These are phyloP conservation scores for Fusarium aywerte DNA, from an alignment of 2,329 filamentous ascomycete species.

Conservation along the genomic window DNA sequence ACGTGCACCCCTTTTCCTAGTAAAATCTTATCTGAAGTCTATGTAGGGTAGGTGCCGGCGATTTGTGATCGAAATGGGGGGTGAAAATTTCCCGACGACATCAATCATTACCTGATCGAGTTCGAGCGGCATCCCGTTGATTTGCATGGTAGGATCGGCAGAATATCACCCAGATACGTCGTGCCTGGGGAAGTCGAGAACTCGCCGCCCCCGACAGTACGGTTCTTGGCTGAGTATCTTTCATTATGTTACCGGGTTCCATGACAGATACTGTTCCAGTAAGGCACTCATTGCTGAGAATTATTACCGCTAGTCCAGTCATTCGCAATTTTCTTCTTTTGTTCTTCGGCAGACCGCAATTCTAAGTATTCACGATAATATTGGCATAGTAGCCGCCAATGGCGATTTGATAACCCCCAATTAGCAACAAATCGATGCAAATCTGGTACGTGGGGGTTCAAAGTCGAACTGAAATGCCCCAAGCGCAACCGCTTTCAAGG, in stretches of 20 bases:
- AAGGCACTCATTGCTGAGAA: background rate
- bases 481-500: constrained; percentile 12
- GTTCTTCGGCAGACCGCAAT: background rate
- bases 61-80: background rate
- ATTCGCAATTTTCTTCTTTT: background rate
- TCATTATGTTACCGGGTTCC: constrained; percentile 1
- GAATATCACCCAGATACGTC: constrained; percentile 19
- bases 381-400: constrained; percentile 16
- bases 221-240: constrained; percentile 3
- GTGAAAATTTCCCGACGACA: constrained; percentile 12
- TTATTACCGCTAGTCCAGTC: background rate
- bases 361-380: background rate
- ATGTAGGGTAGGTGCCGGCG: background rate
- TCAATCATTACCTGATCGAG: constrained; percentile 26
- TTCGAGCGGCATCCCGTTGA: constrained; percentile 25
- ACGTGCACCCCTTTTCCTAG: background rate
- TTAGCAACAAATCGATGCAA: constrained; percentile 1
- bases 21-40: background rate
- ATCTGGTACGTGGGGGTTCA: constrained; percentile 22
- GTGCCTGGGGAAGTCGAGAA: constrained; percentile 28
- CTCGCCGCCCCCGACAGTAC: constrained; percentile 15
- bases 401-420: constrained; percentile 6
- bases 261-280: background rate
- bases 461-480: constrained; percentile 20
- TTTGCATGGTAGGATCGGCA: constrained; percentile 33